Base-by-base conservation (phyloP, 148 eudicot species). In the Simmondsia chinensis region DNA sequence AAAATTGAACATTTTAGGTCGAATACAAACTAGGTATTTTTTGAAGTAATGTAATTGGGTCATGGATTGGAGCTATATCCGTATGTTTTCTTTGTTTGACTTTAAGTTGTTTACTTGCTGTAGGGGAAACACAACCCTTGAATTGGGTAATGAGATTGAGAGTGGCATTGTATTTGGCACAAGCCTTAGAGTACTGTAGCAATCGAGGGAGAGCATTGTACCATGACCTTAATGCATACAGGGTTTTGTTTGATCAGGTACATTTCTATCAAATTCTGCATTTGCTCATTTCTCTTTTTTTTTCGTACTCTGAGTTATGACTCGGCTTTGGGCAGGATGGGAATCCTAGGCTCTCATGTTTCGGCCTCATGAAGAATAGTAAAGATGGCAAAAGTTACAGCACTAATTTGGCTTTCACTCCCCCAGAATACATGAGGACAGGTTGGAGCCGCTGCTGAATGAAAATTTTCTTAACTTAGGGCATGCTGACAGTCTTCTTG, bases 291-390 rank as follows among this genome's bases (percentile, higher is more conserved):
- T 7, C 42, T 32, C 11, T 11, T 12, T 20, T 31, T 26, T 10
- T 35, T 45, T 33, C 44, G 18, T 35, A 39, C 31, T 58, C 15
- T 65, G 57, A 33, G 47, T 60, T 37, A 24, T 56, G 60, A 59
- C 50, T 34, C 37, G 30, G 31, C 46, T 25, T 65, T 61, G 46
- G 43, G 61, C 91, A 85, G 95, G 86, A 81, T 66, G 67, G 79
- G 58, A 73, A 85, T 65, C 89, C 95, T 29, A 77, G 95, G 76
- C 95, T 85, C 57, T 85, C 95, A 1, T 77, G 82, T 61, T 85
- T 85, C 56, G 95, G 95, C 61, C 81, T 85, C 46, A 85, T 85
- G 95, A 85, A 85, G 59, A 85, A 85, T 52, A 85, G 95, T 52
- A 63, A 87, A 74, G 95, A 85, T 50, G 95, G 95, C 14, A 85